phyloP scores from a whole-genome alignment of 2,329 filamentous ascomycete genomes.

The Xylaria sp. region DNA sequence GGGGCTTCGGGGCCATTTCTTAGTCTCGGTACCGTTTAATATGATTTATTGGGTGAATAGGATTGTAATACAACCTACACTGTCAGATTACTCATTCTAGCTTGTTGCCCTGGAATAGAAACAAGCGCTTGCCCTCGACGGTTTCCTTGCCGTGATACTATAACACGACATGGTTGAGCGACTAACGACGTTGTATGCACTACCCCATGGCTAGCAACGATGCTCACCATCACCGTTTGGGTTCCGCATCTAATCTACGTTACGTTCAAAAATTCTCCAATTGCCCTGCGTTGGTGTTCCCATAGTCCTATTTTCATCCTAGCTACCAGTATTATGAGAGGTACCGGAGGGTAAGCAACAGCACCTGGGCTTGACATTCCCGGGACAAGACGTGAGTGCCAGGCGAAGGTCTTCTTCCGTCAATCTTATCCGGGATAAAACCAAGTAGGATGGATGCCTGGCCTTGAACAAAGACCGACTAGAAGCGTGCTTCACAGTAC shows the following conservation, averaged over 20 bases:
- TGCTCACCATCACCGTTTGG: no score
- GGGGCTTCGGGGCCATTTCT: neutral
- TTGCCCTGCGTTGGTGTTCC: neutral
- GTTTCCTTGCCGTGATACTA: neutral
- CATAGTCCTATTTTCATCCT: neutral
- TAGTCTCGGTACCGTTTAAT: neutral
- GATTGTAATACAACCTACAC: neutral
- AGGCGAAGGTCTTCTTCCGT: neutral
- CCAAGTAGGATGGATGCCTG: no score
- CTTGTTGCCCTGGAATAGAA: neutral
- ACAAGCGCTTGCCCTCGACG: neutral
- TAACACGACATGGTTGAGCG: neutral
- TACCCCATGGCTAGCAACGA: neutral
- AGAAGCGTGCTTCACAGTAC: no score
- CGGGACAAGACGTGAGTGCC: neutral
- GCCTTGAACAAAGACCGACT: neutral
- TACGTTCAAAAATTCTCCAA: neutral
- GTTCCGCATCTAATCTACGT: neutral
- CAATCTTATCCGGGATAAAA: neutral
- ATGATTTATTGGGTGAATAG: neutral
- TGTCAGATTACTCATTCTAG: neutral
- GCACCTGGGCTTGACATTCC: neutral
- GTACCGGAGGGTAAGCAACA: neutral
- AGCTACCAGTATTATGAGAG: neutral
- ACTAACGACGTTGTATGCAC: neutral